These are phyloP conservation scores for Trametes versicolor DNA, from an alignment of 1,284 basidiomycete species.

Conservation along the genomic window DNA sequence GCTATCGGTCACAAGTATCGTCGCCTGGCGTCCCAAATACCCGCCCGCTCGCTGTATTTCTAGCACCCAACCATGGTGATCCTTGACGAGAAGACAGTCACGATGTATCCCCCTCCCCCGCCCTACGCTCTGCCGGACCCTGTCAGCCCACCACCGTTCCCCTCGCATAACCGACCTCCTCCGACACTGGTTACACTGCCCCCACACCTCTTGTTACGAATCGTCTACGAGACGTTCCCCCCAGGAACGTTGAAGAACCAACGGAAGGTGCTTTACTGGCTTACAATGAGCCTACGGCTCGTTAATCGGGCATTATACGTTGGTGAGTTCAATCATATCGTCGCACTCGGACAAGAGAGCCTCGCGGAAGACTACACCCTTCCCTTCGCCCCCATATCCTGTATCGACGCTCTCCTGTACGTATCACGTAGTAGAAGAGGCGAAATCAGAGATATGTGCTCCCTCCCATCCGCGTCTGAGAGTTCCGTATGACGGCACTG, in stretches of 20 bases:
- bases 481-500: not conserved
- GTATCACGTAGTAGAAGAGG: constrained; percentile 16
- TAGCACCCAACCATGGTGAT: constrained; percentile 50
- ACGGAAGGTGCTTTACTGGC: constrained; percentile 74
- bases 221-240: constrained; percentile 70
- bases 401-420: constrained; percentile 15
- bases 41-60: constrained; percentile 22
- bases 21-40: constrained; percentile 27
- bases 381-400: too few species aligned
- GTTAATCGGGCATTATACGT: constrained; percentile 73
- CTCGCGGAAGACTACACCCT: too few species aligned
- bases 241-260: constrained; percentile 58
- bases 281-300: constrained; percentile 67
- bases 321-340: constrained; percentile 50
- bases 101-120: constrained; percentile 53
- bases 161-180: constrained; percentile 31
- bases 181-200: constrained; percentile 55
- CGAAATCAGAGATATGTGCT: constrained; percentile 14
- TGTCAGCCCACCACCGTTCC: constrained; percentile 49
- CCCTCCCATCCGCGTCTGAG: not conserved
- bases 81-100: constrained; percentile 58
- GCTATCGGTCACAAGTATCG: constrained; percentile 26
- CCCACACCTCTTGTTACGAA: constrained; percentile 65
- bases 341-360: not conserved
- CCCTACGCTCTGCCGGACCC: constrained; percentile 44